Evolutionary conservation across 1,139 yeast species (phyloP), one percentile per base, ranked within the genome.

Genomic region (Starmera stellimalicola): DNA sequence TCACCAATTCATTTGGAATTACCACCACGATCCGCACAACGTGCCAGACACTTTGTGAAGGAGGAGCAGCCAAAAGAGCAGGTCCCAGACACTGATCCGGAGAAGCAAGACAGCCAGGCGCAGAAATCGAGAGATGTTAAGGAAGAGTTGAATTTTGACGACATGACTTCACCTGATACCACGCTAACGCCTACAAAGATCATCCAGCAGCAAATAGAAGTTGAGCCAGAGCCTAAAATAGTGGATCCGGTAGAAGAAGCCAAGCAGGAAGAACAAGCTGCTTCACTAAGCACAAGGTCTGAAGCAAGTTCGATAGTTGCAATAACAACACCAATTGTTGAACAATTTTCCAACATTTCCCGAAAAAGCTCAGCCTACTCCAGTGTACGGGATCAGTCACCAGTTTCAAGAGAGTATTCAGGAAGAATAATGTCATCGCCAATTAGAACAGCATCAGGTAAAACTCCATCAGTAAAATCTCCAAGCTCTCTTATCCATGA

Each of bases 21-120:
- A 2, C 50, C 48, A 6, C 46, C 48, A 17, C 38, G 50, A 27
- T 45, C 50, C 3, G 45, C 45, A 2, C 44, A 47, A 24, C 38
- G 51, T 22, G 12, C 24, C 3, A 33, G 14, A 19, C 15, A 16
- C 16, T 20, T 17, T 17, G 29, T 32, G 7, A 6, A 22, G 16
- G 18, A 15, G 18, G 16, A 14, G 7, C 29, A 26, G 6, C 16
- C n/a, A n/a, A n/a, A 27, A 4, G 24, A 16, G 12, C 22, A 2
- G 5, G n/a, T n/a, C n/a, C n/a, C n/a, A n/a, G n/a, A n/a, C n/a
- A n/a, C n/a, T n/a, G n/a, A n/a, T n/a, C n/a, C n/a, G n/a, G n/a
- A n/a, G n/a, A n/a, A n/a, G n/a, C n/a, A n/a, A n/a, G n/a, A n/a
- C n/a, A n/a, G n/a, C n/a, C n/a, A n/a, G n/a, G n/a, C n/a, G n/a